These are phyloP conservation scores for Eimeria necatrix DNA, from an alignment of 169 alveolate species.

Conservation along the genomic window DNA sequence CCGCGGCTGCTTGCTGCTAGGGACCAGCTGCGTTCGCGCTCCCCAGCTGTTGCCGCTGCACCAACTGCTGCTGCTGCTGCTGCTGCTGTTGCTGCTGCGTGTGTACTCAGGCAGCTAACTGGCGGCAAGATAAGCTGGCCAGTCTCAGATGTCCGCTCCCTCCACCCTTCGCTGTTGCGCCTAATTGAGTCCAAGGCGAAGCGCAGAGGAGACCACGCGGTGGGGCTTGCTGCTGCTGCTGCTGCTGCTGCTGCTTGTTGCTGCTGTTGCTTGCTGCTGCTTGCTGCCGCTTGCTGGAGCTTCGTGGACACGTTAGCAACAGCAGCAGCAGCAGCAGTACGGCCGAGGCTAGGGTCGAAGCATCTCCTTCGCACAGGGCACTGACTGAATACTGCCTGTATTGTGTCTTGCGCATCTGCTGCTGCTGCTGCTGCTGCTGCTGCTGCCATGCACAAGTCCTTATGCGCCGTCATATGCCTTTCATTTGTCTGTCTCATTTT, in stretches of 20 bases:
- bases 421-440: background rate
- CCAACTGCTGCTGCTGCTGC: conserved; percentile 1
- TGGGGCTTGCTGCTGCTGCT: background rate
- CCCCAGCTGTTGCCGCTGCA: background rate
- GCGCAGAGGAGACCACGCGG: conserved; percentile 75
- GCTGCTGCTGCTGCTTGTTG: background rate
- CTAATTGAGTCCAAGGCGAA: conserved; percentile 64
- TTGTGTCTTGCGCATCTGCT: too few relatives aligned
- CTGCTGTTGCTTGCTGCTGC: background rate
- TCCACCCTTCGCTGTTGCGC: conserved; percentile 72
- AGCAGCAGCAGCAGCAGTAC: too few relatives aligned
- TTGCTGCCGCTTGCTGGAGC: too few relatives aligned
- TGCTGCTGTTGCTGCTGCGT: background rate
- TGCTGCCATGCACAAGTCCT: too few relatives aligned
- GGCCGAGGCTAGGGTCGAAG: too few relatives aligned
- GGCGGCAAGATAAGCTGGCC: conserved; percentile 82
- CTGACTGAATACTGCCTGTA: too few relatives aligned
- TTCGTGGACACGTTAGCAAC: background rate
- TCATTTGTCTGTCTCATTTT: too few relatives aligned
- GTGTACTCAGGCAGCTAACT: conserved; percentile 75
- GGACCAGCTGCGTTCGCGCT: background rate
- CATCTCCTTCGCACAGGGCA: too few relatives aligned
- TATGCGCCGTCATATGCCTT: too few relatives aligned
- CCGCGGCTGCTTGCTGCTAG: background rate
- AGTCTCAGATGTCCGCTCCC: conserved; percentile 71